Conservation (phyloP, 805 yeast species). For the Metschnikowia baotianmanensis region DNA sequence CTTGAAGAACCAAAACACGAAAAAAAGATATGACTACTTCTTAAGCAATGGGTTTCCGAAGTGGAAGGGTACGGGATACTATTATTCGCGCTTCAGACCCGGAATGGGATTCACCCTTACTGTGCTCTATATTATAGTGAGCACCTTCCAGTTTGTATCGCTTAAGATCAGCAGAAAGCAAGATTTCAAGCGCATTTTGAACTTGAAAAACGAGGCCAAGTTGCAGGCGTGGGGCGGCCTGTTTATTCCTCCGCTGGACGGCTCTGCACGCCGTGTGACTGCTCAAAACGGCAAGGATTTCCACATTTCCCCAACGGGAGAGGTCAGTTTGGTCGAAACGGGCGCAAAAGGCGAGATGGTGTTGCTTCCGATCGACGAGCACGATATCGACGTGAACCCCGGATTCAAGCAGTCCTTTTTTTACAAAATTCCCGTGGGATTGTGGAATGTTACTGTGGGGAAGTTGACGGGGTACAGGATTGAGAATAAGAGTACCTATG, state of each 20-base stretch:
- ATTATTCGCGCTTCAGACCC: slow-evolving; percentile 67
- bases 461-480: slow-evolving; percentile 21
- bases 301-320: slow-evolving; percentile 55
- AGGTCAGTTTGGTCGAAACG: slow-evolving; percentile 46
- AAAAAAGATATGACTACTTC: slow-evolving; percentile 80
- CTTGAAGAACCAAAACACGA: slow-evolving; percentile 52
- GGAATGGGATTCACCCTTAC: slow-evolving; percentile 50
- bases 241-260: slow-evolving; percentile 48
- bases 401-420: slow-evolving; percentile 48
- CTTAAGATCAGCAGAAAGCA: slow-evolving; percentile 54
- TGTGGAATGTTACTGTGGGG: slow-evolving; percentile 49
- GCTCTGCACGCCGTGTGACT: slow-evolving; percentile 44
- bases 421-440: slow-evolving; percentile 37
- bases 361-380: slow-evolving; percentile 43
- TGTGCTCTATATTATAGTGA: slow-evolving; percentile 49
- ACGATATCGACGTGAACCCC: slow-evolving; percentile 47
- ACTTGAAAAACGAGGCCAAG: slow-evolving; percentile 51
- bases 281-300: slow-evolving; percentile 50
- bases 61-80: slow-evolving; percentile 68
- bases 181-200: slow-evolving; percentile 54
- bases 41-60: slow-evolving; percentile 81
- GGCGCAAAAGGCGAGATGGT: slow-evolving; percentile 30
- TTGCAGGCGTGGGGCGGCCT: slow-evolving; percentile 57
- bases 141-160: slow-evolving; percentile 57
- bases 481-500: slow-evolving; percentile 20